Percentiles rank a stretch among this genome's conserved stretches.
Evolutionary conservation across 1,139 yeast species (phyloP).

Genomic region (Hanseniaspora sp.): DNA sequence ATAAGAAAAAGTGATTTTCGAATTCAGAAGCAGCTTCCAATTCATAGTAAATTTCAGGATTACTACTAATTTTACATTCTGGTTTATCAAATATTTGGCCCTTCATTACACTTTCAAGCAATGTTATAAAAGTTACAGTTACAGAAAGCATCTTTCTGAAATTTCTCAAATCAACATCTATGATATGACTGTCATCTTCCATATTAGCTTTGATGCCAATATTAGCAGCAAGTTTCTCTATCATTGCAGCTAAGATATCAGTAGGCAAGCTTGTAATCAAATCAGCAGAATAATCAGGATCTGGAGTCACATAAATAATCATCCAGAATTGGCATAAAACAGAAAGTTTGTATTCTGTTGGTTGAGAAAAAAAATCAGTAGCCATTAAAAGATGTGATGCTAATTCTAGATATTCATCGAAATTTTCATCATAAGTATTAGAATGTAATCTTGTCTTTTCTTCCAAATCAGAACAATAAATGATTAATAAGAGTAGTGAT

Average conservation of each 20-base stretch:
- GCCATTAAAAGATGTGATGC: slow-evolving; percentile 10
- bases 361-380: slow-evolving; percentile 1
- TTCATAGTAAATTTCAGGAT: slow-evolving; percentile 18
- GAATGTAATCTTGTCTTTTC: slow-evolving; percentile 13
- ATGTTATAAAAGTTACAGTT: slow-evolving; percentile 21
- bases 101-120: slow-evolving; percentile 22
- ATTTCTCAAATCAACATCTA: slow-evolving; percentile 16
- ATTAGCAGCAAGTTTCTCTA: slow-evolving; percentile 24
- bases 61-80: background rate
- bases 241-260: slow-evolving; percentile 24
- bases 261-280: slow-evolving; percentile 28
- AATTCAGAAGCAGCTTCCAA: background rate
- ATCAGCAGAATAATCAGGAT: slow-evolving; percentile 24
- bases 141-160: slow-evolving; percentile 27
- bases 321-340: slow-evolving; percentile 27
- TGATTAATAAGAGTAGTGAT: slow-evolving; percentile 22
- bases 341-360: slow-evolving; percentile 19
- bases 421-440: background rate
- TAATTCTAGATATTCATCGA: background rate
- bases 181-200: background rate
- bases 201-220: slow-evolving; percentile 25
- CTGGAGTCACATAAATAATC: slow-evolving; percentile 27
- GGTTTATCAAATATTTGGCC: slow-evolving; percentile 20
- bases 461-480: slow-evolving; percentile 25
- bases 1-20: slow-evolving; percentile 21